These are phyloP conservation scores for Hyaloscypha bicolor DNA, from an alignment of 495 filamentous ascomycete genomes.

Conservation along the genomic window DNA sequence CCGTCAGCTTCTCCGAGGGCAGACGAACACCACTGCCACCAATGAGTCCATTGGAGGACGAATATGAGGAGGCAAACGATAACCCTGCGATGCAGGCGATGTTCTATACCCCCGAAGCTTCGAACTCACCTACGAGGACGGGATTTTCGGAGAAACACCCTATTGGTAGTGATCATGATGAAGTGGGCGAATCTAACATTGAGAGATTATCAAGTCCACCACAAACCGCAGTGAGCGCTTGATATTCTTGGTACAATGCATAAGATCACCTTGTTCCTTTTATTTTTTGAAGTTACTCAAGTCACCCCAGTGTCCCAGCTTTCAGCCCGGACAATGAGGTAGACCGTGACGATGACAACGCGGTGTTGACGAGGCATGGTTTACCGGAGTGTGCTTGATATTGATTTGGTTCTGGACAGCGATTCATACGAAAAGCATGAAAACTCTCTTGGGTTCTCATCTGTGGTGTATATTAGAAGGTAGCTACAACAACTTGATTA, in stretches of 20 bases:
- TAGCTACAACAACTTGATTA: neutral
- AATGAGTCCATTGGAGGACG: constrained; percentile 51
- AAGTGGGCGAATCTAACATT: neutral
- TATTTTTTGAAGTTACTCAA: neutral
- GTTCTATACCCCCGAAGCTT: constrained; percentile 34
- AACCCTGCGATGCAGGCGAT: constrained; percentile 24
- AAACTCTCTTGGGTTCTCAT: neutral
- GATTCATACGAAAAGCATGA: neutral
- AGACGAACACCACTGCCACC: constrained; percentile 54
- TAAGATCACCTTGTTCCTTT: neutral
- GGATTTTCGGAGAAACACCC: neutral
- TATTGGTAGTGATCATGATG: neutral
- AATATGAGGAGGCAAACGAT: constrained; percentile 28
- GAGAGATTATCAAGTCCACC: neutral
- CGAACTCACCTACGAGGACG: constrained; percentile 22
- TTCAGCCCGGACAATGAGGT: neutral
- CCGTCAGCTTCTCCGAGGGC: constrained; percentile 57
- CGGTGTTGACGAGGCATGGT: no score
- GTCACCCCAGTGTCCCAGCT: neutral
- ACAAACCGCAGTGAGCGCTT: neutral
- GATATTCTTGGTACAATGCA: neutral
- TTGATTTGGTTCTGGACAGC: neutral
- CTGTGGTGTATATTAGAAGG: constrained; percentile 8
- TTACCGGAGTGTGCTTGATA: neutral
- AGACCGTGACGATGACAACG: no score